Evolutionary conservation across 805 yeast species (phyloP), one percentile per base, ranked within the genome.

Genomic region (Ogataea paraovalis): DNA sequence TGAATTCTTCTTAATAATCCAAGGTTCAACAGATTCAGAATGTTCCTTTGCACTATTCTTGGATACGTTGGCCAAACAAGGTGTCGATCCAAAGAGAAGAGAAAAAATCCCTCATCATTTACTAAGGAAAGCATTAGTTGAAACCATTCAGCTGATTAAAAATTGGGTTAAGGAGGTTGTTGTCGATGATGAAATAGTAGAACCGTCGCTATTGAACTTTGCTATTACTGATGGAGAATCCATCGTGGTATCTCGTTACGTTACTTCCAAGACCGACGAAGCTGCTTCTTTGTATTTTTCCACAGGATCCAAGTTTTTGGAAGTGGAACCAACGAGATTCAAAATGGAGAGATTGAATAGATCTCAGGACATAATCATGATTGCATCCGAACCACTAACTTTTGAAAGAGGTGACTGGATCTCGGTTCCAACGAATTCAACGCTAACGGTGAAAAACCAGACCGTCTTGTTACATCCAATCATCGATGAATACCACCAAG

Each of bases 341-440:
- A 79, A 87, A 59, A 90, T 94, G 97, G 97, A 94, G 66, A 76
- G 99, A 46, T 72, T 87, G 50, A 96, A 91, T 66, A 76, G 97
- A 45, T 86, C 94, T 9, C 97, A 92, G 66, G 92, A 89, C 65
- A 92, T 94, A 16, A 85, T 92, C n/a, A 85, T 94, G 83, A 55
- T 94, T 43, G 96, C 99, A 1, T 85, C 96, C 16, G 99, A 94
- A 62, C 99, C 99, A 0, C 73, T 94, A 48, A 94, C 99, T 0
- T 94, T 94, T 65, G 98, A 94, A 69, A 72, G 99, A 47, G 92
- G 91, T 36, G 99, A 94, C 67, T 94, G 99, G 99, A 87, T 92
- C 44, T 84, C 97, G 3, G 95, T 94, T 0, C 98, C 98, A 2
- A 86, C 98, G 1, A 94, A 94, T 64, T 86, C 97, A 3, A 71